Conservation (phyloP, 495 filamentous ascomycete genomes). For the Penicillium atrosanguineum region DNA sequence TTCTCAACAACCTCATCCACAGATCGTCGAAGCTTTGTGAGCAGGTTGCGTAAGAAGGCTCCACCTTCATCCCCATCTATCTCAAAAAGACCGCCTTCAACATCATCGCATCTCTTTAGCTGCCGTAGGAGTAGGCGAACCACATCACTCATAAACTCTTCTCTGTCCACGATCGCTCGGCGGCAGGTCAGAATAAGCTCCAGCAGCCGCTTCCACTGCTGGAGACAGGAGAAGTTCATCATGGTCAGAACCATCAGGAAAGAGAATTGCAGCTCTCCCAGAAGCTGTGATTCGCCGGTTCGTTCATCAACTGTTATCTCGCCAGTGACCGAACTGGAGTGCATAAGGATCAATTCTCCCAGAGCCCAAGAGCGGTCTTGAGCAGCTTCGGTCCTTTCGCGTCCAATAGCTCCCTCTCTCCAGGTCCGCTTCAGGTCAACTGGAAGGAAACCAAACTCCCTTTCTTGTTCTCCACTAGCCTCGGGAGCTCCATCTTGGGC, state of each 20-base stretch:
- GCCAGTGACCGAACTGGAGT: constrained; percentile 17
- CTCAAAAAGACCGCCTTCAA: constrained; percentile 59
- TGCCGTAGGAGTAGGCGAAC: constrained; percentile 67
- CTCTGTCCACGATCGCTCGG: constrained; percentile 51
- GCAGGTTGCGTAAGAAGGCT: constrained; percentile 50
- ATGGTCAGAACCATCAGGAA: constrained; percentile 80
- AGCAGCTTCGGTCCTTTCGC: constrained; percentile 68
- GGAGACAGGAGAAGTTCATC: constrained; percentile 79
- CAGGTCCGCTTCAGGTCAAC: constrained; percentile 62
- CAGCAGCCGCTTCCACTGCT: constrained; percentile 83
- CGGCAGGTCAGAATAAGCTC: constrained; percentile 69
- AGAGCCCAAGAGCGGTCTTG: constrained; percentile 72
- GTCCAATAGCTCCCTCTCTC: constrained; percentile 64
- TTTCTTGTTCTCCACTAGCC: constrained; percentile 29
- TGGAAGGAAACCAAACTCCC: constrained; percentile 44
- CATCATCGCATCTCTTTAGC: constrained; percentile 65
- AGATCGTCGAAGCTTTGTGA: constrained; percentile 50
- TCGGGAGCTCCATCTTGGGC: constrained; percentile 4
- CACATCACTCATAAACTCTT: constrained; percentile 58
- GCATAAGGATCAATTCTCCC: constrained; percentile 46
- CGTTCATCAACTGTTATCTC: constrained; percentile 16
- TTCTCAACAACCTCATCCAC: constrained; percentile 41
- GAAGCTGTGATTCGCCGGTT: constrained; percentile 46
- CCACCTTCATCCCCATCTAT: constrained; percentile 54
- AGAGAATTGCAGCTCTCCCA: constrained; percentile 86